phyloP scores from a whole-genome alignment of 441 rosid genomes.

The Cnidoscolus chayamansa region DNA sequence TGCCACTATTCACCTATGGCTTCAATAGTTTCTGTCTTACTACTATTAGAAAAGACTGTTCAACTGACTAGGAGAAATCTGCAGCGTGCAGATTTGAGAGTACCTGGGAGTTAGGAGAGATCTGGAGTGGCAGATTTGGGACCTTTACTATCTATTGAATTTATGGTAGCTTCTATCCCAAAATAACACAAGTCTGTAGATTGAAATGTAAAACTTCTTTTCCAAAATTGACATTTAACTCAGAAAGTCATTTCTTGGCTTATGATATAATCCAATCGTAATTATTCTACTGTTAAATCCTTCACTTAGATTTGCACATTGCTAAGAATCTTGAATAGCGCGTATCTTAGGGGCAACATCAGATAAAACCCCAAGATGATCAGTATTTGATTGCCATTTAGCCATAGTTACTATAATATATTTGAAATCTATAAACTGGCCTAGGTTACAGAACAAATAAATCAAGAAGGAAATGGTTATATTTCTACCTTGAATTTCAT shows the following conservation, averaged over 20 bases:
- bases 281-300: too few species aligned
- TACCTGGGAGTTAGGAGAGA: neutral
- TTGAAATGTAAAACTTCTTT: too few species aligned
- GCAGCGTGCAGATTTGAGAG: neutral
- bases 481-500: slow-evolving; percentile 25
- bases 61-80: neutral
- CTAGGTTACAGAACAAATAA: neutral
- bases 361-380: neutral
- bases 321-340: neutral
- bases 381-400: neutral
- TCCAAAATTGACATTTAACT: too few species aligned
- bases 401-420: neutral
- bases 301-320: neutral
- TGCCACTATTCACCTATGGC: neutral
- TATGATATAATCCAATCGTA: too few species aligned
- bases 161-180: too few species aligned
- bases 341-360: neutral
- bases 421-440: neutral
- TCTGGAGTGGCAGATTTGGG: too few species aligned
- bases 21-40: neutral
- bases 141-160: too few species aligned
- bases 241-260: too few species aligned
- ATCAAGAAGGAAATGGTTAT: neutral
- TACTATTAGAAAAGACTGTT: neutral
- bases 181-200: too few species aligned